Base-by-base conservation (phyloP, 306 rosid genomes). In the Glycine tomentella region DNA sequence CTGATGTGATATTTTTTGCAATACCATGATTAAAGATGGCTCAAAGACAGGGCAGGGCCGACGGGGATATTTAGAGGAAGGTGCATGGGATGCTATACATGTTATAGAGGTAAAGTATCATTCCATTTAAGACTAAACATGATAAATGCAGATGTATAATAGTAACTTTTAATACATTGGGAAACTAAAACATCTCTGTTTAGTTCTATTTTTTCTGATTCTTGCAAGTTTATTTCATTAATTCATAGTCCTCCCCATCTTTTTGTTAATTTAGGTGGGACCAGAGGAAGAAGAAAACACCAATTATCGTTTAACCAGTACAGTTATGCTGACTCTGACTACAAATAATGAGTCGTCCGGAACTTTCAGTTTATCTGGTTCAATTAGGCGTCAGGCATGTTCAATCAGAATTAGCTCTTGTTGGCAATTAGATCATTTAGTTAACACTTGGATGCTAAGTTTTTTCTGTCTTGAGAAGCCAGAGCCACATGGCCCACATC, bases 71-170 rank as follows among this genome's bases (percentile, higher is more conserved):
- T 84, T 95, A 78, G 92, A 95, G 89, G 99, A 95, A 84, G 99
- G 99, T 79, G 93, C 97, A 69, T 95, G 99, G 99, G 99, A 95
- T 89, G 99, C 99, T 65, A 93, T 95, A 83, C 99, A 95, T 89
- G 98, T 95, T 46, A 93, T 93, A 80, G 97, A 95, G 98, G 98
- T 95, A 85, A 76, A 76, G 49, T 69, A 31, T 50, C 77, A 53
- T 63, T 38, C 33, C 13, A 61, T 74, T 68, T 72, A 44, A 76
- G 40, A 73, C 65, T 49, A 66, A 25, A 15, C 72, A 46, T 69
- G 36, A 51, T 75, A 15, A 17, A 65, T 62, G 44, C 63, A 45
- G 58, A 40, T 74, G 65, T 75, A 71, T 31, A 67, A 8, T 14
- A 25, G 31, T 25, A 34, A 16, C 72, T 46, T 69, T 76, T 53